Conservation (phyloP, 2,329 filamentous ascomycete genomes). For the Arthrocladium fulminans region DNA sequence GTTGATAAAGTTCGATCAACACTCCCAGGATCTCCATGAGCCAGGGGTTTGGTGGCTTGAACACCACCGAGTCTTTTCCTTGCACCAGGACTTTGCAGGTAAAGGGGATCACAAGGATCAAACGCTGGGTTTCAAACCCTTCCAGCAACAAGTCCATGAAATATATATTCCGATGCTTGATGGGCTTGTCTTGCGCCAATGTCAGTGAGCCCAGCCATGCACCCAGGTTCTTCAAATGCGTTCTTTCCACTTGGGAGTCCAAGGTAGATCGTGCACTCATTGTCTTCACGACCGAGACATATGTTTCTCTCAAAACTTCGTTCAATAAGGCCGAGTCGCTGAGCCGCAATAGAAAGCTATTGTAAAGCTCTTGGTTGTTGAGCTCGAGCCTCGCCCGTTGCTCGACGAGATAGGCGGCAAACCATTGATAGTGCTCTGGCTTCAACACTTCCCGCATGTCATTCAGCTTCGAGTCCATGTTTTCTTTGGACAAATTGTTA, state of each 20-base stretch:
- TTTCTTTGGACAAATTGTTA: slow-evolving; percentile 91
- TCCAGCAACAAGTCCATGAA: slow-evolving; percentile 94
- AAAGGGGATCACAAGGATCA: slow-evolving; percentile 90
- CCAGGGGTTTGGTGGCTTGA: slow-evolving; percentile 94
- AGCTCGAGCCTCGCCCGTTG: slow-evolving; percentile 95
- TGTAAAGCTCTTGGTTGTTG: slow-evolving; percentile 89
- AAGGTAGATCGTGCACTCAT: slow-evolving; percentile 84
- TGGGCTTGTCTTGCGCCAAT: slow-evolving; percentile 85
- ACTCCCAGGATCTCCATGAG: slow-evolving; percentile 90
- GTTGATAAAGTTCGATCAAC: slow-evolving; percentile 86
- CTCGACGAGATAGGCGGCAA: slow-evolving; percentile 87
- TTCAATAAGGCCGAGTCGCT: slow-evolving; percentile 70
- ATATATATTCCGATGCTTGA: slow-evolving; percentile 91
- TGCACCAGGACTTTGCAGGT: slow-evolving; percentile 92
- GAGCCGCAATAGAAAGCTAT: slow-evolving; percentile 78
- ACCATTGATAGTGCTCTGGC: slow-evolving; percentile 85
- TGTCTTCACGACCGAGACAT: slow-evolving; percentile 73
- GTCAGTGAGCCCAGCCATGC: slow-evolving; percentile 90
- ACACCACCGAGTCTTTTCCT: slow-evolving; percentile 74
- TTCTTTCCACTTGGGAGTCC: slow-evolving; percentile 73
- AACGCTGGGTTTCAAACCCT: slow-evolving; percentile 81
- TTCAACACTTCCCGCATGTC: slow-evolving; percentile 73
- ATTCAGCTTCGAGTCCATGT: slow-evolving; percentile 71
- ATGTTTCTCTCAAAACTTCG: slow-evolving; percentile 89
- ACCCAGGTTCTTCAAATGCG: slow-evolving; percentile 85